Evolutionary conservation across 208 protist species (phyloP), one percentile per base, ranked within the genome.

Genomic region (Polymyxa betae): DNA sequence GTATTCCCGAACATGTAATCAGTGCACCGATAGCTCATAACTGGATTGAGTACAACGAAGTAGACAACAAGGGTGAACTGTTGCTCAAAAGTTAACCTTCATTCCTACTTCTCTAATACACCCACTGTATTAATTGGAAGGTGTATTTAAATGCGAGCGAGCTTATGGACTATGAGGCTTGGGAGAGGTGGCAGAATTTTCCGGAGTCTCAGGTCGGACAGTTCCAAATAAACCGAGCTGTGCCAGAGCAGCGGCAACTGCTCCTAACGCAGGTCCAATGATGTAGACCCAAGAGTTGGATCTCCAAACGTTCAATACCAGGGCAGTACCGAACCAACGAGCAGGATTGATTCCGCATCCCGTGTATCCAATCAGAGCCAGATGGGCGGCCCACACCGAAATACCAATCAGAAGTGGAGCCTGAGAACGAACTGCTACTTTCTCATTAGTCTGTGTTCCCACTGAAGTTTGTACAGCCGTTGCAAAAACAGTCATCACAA

Each of bases 1-100:
- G 90, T 64, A 94, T 95, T 87, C 94, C 94, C 24, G 87, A 43
- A 45, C 72, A 94, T 90, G 45, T 94, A 32, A 49, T 95, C 0
- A 87, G 52, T 46, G 92, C 93, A 24, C 92, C 94, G 29, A 95
- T 95, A n/a, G 93, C 92, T 29, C 89, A 88, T 54, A 92, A 94
- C 64, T 94, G 91, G 91, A 40, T 88, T 12, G 45, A 88, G 35
- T 92, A 92, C 90, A 92, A 92, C 60, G 32, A 66, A 29, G 60
- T 49, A 5, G 88, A 91, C n/a, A 92, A 92, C 52, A 66, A 90
- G 0, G 91, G 91, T 0, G 91, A 92, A 82, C 45, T 45, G 35
- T 68, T 60, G 49, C 49, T 60, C 5, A 60, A 60, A 29, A 60
- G 24, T 24, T 29, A 60, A 60, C 49, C 49, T 60, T 60, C 24